Conservation (phyloP, 768 basidiomycete genomes). For the Saitozyma sp. region DNA sequence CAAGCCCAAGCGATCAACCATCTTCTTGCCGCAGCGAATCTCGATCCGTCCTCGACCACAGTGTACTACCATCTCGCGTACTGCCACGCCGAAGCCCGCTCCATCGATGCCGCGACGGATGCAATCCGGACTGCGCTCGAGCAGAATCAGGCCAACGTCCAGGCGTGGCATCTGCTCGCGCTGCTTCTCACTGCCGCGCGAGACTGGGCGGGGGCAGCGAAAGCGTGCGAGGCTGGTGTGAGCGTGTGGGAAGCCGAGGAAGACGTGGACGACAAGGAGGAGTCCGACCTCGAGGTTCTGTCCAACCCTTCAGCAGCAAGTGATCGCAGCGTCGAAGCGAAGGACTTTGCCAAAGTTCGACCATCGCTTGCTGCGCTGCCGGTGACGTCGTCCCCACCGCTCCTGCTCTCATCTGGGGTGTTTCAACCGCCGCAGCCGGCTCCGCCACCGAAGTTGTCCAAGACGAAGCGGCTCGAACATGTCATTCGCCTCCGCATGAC, state of each 20-base stretch:
- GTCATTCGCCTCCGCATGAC: slow-evolving; percentile 85
- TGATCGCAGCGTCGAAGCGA: slow-evolving; percentile 21
- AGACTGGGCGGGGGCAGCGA: slow-evolving; percentile 74
- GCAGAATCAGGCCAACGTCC: slow-evolving; percentile 60
- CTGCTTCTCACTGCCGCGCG: slow-evolving; percentile 74
- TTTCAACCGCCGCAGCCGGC: slow-evolving; percentile 11
- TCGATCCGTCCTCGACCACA: slow-evolving; percentile 41
- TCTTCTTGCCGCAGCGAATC: slow-evolving; percentile 45
- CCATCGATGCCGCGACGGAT: slow-evolving; percentile 67
- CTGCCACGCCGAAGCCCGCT: slow-evolving; percentile 67
- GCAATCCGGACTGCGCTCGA: slow-evolving; percentile 74
- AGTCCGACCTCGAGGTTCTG: slow-evolving; percentile 1
- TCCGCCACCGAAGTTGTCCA: slow-evolving; percentile 58
- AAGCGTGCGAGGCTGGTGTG: slow-evolving; percentile 76
- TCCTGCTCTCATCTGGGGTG: slow-evolving; percentile 15
- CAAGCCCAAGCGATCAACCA: slow-evolving; percentile 63
- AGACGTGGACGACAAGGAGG: slow-evolving; percentile 10
- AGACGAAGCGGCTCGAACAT: slow-evolving; percentile 68
- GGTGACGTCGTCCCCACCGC: slow-evolving; percentile 1
- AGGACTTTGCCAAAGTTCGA: slow-evolving; percentile 31
- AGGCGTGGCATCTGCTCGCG: slow-evolving; percentile 89
- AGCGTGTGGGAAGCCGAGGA: slow-evolving; percentile 60
- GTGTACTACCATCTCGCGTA: slow-evolving; percentile 80
- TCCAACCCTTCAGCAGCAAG: background rate
- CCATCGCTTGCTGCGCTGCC: background rate